Conservation (phyloP, 1,139 yeast genomes). For the Blastobotrys persicus region DNA sequence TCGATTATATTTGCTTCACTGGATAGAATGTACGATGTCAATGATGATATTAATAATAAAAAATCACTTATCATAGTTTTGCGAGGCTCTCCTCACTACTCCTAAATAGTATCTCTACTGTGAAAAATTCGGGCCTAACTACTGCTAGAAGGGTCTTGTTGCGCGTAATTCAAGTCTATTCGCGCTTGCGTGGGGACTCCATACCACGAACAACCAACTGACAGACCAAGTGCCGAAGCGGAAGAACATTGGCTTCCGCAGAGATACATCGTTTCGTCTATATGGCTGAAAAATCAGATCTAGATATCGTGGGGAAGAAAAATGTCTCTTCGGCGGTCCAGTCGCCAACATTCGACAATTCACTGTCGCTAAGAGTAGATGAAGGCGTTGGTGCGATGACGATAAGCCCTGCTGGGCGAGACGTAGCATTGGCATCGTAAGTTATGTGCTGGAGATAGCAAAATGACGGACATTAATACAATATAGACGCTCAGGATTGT, state of each 20-base stretch:
- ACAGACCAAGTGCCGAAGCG: neutral
- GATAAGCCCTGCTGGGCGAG: constrained; percentile 87
- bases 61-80: too few species aligned
- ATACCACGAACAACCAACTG: too few species aligned
- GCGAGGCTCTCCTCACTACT: too few species aligned
- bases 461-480: constrained; percentile 4
- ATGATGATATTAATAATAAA: too few species aligned
- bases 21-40: neutral
- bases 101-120: too few species aligned
- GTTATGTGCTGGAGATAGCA: constrained; percentile 20
- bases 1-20: constrained; percentile 5
- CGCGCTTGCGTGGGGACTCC: neutral
- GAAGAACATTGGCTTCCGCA: neutral
- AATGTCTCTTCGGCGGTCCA: constrained; percentile 8
- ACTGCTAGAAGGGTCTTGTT: too few species aligned
- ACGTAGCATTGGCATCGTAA: constrained; percentile 83
- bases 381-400: constrained; percentile 95
- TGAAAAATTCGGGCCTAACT: too few species aligned
- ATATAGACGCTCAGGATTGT: constrained; percentile 67
- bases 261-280: neutral
- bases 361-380: constrained; percentile 82
- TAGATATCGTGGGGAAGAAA: neutral
- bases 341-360: constrained; percentile 29
- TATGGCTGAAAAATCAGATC: neutral
- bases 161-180: too few species aligned